These are phyloP conservation scores for Diddensiella transvaalensis DNA, from an alignment of 805 yeast genomes.

Conservation along the genomic window DNA sequence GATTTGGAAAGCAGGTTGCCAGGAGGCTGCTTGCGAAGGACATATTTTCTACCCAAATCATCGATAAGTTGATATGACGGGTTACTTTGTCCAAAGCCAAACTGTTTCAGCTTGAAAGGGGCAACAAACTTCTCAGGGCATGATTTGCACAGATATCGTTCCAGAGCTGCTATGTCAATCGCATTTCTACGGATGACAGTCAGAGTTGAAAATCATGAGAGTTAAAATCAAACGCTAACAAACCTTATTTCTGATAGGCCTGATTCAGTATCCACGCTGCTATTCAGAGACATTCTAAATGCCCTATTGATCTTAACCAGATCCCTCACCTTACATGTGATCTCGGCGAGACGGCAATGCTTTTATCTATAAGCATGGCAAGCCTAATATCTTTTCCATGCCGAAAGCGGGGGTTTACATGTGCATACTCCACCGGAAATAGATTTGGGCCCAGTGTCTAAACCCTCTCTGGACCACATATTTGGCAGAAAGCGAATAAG, in stretches of 20 bases:
- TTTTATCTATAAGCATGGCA: too few species aligned
- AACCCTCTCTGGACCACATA: too few species aligned
- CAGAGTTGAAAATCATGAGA: too few species aligned
- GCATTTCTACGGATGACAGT: background rate
- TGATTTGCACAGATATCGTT: constrained; percentile 24
- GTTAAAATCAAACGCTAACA: too few species aligned
- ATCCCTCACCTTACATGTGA: too few species aligned
- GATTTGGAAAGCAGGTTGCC: constrained; percentile 48
- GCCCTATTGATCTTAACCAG: background rate
- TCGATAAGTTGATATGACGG: constrained; percentile 55
- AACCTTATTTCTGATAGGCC: background rate
- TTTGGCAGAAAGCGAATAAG: too few species aligned
- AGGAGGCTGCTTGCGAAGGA: constrained; percentile 55
- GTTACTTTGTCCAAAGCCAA: constrained; percentile 60
- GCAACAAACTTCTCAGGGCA: constrained; percentile 22
- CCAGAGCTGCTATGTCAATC: background rate
- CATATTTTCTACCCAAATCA: constrained; percentile 39
- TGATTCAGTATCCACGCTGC: background rate
- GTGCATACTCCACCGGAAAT: too few species aligned
- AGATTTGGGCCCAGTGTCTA: too few species aligned
- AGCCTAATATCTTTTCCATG: too few species aligned
- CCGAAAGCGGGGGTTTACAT: too few species aligned
- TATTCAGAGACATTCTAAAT: background rate
- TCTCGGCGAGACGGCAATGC: too few species aligned
- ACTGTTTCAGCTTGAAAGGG: constrained; percentile 46